Evolutionary conservation across 1,284 basidiomycete genomes (phyloP), one percentile per base, ranked within the genome.

Genomic region (Waitea zeae): DNA sequence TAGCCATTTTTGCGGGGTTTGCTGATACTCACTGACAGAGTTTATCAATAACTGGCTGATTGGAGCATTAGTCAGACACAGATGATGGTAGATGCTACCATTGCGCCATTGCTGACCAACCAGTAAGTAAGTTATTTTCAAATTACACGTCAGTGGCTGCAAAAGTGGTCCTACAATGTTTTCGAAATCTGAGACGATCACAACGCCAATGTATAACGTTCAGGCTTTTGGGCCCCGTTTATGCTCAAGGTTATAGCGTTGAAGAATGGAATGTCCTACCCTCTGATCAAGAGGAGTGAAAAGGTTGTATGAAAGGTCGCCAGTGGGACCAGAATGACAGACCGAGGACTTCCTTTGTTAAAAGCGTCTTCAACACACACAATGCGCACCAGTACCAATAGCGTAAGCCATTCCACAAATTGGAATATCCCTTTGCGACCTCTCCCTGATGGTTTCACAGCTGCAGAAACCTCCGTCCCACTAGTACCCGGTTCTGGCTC

Each of bases 371-470:
- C 6, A 12, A 19, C 22, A 38, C 17, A 18, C 35, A 30, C 35
- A 37, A 24, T 29, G 34, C 73, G 46, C 53, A 86, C 82, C 81
- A 86, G n/a, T n/a, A 42, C 72, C 68, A 14, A 86, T 79, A 12
- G 60, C 62, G 49, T 75, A 81, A 1, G 60, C 54, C 14, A 86
- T n/a, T 50, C 33, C 73, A 51, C 12, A 74, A 75, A 1, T 64
- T 70, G 30, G 71, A 67, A 3, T 60, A 60, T 3, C 55, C 61
- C 1, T 47, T 48, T 11, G 56, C 59, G 15, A 69, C 49, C 31
- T 62, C 59, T 43, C 74, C 73, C 77, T 41, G 86, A 82, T 1
- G 86, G 60, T 44, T 81, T 82, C 3, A 67, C 60, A 0, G 77
- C 80, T 7, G 70, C 76, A 9, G 80, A 47, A 3, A 80, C 58